phyloP scores from a whole-genome alignment of 1,139 yeast genomes.

The Candida labiduridarum region DNA sequence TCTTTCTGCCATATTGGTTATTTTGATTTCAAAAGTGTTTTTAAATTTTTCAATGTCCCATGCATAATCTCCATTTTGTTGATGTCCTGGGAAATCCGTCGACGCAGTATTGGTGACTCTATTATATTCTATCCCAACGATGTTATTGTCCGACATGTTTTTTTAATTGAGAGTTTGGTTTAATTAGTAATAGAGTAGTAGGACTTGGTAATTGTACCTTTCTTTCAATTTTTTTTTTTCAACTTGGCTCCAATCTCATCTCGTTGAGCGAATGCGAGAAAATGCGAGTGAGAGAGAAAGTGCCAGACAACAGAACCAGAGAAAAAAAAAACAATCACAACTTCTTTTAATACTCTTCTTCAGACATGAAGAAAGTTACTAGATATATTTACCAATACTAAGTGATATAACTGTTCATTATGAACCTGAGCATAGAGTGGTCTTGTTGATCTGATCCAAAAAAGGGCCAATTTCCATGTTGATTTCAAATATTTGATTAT shows the following conservation, averaged over 20 bases:
- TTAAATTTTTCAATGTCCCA: conserved; percentile 89
- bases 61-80: conserved; percentile 60
- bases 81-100: conserved; percentile 89
- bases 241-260: conserved; percentile 3
- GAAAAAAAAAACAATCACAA: no score
- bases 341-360: no score
- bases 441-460: no score
- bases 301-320: neutral
- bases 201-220: neutral
- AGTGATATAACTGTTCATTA: no score
- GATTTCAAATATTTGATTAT: no score
- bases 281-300: neutral
- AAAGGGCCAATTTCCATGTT: no score
- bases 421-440: no score
- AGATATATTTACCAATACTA: no score
- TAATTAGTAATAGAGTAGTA: neutral
- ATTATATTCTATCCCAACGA: conserved; percentile 88
- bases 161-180: neutral
- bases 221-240: conserved; percentile 1
- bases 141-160: conserved; percentile 46
- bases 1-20: conserved; percentile 65
- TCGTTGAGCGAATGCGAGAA: neutral
- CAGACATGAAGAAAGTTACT: no score
- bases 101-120: conserved; percentile 87
- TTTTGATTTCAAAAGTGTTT: conserved; percentile 66